Evolutionary conservation across 257 asterid genomes (phyloP).

Genomic region (Solanum sparsipilum): DNA sequence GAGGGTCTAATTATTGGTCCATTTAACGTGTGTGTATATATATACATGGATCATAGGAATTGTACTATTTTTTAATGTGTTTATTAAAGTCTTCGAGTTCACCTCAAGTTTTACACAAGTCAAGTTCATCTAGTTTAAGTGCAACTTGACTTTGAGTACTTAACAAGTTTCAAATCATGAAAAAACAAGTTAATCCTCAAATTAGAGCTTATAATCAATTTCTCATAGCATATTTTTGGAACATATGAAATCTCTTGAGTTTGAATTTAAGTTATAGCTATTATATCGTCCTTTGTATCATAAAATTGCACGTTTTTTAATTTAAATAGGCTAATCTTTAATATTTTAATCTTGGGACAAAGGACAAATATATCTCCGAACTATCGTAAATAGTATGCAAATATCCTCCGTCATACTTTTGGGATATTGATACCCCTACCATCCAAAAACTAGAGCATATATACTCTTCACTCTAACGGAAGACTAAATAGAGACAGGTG

Average conservation of each 20-base stretch:
- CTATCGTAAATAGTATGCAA: too few relatives aligned
- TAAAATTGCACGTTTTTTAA: too few relatives aligned
- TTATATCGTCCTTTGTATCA: background rate
- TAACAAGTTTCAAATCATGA: background rate
- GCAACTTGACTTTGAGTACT: background rate
- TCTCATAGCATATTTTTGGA: background rate
- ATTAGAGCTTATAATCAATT: background rate
- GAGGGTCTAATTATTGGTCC: background rate
- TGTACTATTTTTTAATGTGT: background rate
- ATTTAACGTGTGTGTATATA: too few relatives aligned
- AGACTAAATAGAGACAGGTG: too few relatives aligned
- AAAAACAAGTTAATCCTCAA: background rate
- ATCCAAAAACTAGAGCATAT: too few relatives aligned
- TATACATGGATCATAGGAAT: background rate
- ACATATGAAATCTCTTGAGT: background rate
- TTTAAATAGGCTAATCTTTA: too few relatives aligned
- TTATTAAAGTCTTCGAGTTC: background rate
- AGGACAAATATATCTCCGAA: too few relatives aligned
- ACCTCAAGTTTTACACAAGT: background rate
- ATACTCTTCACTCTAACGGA: too few relatives aligned
- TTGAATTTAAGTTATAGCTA: background rate
- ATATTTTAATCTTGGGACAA: too few relatives aligned
- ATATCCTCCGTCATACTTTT: too few relatives aligned
- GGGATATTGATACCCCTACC: too few relatives aligned
- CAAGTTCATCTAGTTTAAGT: background rate